Evolutionary conservation across 495 filamentous ascomycete species (phyloP).

Genomic region (Neurospora sp.): DNA sequence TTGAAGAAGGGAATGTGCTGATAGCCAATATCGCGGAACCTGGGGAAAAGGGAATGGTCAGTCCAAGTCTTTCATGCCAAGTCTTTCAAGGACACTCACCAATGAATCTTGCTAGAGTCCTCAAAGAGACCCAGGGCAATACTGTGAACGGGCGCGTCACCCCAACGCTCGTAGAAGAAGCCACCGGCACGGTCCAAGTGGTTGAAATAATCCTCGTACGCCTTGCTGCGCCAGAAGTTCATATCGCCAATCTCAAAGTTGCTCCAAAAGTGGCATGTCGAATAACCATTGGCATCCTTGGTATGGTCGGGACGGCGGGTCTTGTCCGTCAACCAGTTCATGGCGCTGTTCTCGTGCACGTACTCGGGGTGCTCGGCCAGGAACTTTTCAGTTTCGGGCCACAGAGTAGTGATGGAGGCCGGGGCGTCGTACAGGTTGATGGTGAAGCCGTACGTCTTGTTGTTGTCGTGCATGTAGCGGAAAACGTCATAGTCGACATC

Average conservation of each 20-base stretch:
- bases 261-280: conserved; percentile 99
- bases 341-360: conserved; percentile 71
- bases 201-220: conserved; percentile 93
- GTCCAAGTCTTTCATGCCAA: not conserved
- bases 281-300: conserved; percentile 75
- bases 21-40: conserved; percentile 99
- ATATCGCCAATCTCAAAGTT: conserved; percentile 98
- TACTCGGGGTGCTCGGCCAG: conserved; percentile 74
- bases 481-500: conserved; percentile 98
- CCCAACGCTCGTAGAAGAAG: conserved; percentile 99
- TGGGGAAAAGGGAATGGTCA: conserved; percentile 21
- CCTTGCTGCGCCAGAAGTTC: conserved; percentile 84
- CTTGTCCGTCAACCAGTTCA: conserved; percentile 76
- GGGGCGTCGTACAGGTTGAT: conserved; percentile 95
- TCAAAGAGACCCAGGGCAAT: conserved; percentile 93
- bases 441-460: conserved; percentile 98
- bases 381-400: conserved; percentile 90
- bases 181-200: conserved; percentile 89
- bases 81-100: conserved; percentile 45
- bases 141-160: conserved; percentile 94
- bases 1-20: conserved; percentile 98
- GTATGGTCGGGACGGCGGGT: conserved; percentile 69
- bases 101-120: conserved; percentile 83
- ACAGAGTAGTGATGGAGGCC: conserved; percentile 74
- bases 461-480: conserved; percentile 92